Evolutionary conservation across 2,329 filamentous ascomycete genomes (phyloP).

Genomic region (Cladosporium colombiae): DNA sequence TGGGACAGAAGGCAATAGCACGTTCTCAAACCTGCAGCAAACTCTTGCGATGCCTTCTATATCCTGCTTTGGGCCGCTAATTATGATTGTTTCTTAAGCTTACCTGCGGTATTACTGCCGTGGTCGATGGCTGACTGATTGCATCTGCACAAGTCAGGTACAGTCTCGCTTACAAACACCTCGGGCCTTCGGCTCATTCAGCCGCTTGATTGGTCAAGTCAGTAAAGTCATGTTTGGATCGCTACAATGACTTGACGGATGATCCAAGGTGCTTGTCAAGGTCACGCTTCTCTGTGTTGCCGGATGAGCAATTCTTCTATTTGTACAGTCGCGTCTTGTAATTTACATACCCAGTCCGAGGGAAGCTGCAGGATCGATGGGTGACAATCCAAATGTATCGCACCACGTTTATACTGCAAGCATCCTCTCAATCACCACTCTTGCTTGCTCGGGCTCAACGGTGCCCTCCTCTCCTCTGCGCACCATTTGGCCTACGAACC

Average conservation of each 20-base stretch:
- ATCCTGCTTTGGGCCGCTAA: not conserved
- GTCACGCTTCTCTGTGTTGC: no score
- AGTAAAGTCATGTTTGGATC: no score
- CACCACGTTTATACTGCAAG: constrained; percentile 34
- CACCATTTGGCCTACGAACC: constrained; percentile 70
- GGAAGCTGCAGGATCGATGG: no score
- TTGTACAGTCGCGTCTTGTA: no score
- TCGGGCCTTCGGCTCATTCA: not conserved
- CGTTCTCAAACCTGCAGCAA: not conserved
- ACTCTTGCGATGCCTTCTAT: not conserved
- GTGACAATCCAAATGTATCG: no score
- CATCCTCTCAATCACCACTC: constrained; percentile 54
- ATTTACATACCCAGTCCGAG: no score
- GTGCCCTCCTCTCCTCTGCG: constrained; percentile 60
- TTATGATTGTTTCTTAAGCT: not conserved
- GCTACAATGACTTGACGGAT: no score
- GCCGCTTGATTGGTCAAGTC: not conserved
- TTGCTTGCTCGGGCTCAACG: constrained; percentile 62
- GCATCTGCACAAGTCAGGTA: not conserved
- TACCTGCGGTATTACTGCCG: not conserved
- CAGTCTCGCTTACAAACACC: not conserved
- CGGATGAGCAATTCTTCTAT: no score
- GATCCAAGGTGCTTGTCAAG: no score
- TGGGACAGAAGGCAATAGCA: not conserved
- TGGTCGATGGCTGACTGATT: not conserved